Conservation (phyloP, 2,329 filamentous ascomycete genomes). For the Xenosphaeropsis pyriputrescens region DNA sequence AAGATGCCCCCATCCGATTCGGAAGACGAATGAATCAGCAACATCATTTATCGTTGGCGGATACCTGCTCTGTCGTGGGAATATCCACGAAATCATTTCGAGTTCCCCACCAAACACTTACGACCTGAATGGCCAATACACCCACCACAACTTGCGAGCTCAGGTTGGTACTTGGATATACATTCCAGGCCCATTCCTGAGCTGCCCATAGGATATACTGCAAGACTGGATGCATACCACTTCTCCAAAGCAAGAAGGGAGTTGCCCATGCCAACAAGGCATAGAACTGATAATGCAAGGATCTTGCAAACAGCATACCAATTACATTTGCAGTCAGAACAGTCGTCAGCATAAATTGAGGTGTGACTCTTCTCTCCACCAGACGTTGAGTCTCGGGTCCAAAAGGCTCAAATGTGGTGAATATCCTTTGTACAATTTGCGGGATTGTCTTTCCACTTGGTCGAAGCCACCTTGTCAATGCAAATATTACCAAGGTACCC, state of each 20-base stretch:
- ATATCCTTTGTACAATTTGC: slow-evolving; percentile 22
- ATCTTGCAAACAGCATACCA: slow-evolving; percentile 55
- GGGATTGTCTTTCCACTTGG: slow-evolving; percentile 35
- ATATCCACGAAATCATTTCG: slow-evolving; percentile 14
- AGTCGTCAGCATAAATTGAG: slow-evolving; percentile 44
- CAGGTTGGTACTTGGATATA: slow-evolving; percentile 50
- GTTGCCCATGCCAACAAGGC: slow-evolving; percentile 61
- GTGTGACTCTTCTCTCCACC: slow-evolving; percentile 35
- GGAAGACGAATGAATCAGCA: slow-evolving; percentile 37
- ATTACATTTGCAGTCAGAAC: slow-evolving; percentile 49
- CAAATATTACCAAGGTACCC: slow-evolving; percentile 38
- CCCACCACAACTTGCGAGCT: slow-evolving; percentile 58
- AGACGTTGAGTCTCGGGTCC: slow-evolving; percentile 25
- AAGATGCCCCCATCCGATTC: slow-evolving; percentile 75
- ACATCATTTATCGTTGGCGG: slow-evolving; percentile 1
- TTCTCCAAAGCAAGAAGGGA: slow-evolving; percentile 55
- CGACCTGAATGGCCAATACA: slow-evolving; percentile 51
- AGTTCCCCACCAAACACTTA: slow-evolving; percentile 20
- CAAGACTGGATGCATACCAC: slow-evolving; percentile 41
- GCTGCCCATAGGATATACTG: slow-evolving; percentile 44
- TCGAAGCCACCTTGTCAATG: slow-evolving; percentile 41
- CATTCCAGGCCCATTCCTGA: slow-evolving; percentile 64
- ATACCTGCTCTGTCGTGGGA: too few species aligned
- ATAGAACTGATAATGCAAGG: slow-evolving; percentile 64
- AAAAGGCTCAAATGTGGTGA: slow-evolving; percentile 18